Evolutionary conservation across 257 asterid species (phyloP).

Genomic region (Eustoma russellianum): DNA sequence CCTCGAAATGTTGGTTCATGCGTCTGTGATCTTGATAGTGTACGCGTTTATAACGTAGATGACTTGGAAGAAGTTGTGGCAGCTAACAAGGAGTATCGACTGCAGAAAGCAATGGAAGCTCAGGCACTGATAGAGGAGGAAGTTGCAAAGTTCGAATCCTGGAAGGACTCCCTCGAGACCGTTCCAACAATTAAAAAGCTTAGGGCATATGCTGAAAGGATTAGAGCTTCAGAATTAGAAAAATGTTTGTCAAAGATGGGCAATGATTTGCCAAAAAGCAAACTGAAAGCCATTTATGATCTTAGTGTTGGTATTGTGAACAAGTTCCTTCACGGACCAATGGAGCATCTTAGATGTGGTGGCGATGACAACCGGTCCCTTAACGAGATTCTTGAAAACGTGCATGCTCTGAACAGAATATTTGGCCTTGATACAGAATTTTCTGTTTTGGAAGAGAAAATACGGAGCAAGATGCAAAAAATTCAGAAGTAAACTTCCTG

Average conservation of each 20-base stretch:
- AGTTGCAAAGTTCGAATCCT: slow-evolving; percentile 65
- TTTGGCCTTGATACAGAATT: slow-evolving; percentile 60
- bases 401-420: slow-evolving; percentile 77
- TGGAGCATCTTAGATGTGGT: slow-evolving; percentile 78
- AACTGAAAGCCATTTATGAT: slow-evolving; percentile 68
- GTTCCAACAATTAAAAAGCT: slow-evolving; percentile 90
- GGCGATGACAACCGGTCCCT: slow-evolving; percentile 41
- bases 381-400: slow-evolving; percentile 54
- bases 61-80: slow-evolving; percentile 91
- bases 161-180: slow-evolving; percentile 80
- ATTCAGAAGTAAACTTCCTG: slow-evolving; percentile 31
- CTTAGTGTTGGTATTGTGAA: slow-evolving; percentile 67
- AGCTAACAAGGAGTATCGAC: slow-evolving; percentile 67
- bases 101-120: slow-evolving; percentile 73
- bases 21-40: slow-evolving; percentile 48
- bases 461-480: slow-evolving; percentile 53
- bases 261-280: slow-evolving; percentile 36
- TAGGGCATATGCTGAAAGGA: slow-evolving; percentile 73
- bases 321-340: slow-evolving; percentile 83
- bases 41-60: slow-evolving; percentile 68
- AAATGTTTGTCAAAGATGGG: slow-evolving; percentile 74
- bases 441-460: slow-evolving; percentile 61
- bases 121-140: slow-evolving; percentile 57
- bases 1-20: slow-evolving; percentile 80
- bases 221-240: slow-evolving; percentile 70